Evolutionary conservation across 2,329 filamentous ascomycete genomes (phyloP).

Genomic region (Pyrenochaeta sp.): DNA sequence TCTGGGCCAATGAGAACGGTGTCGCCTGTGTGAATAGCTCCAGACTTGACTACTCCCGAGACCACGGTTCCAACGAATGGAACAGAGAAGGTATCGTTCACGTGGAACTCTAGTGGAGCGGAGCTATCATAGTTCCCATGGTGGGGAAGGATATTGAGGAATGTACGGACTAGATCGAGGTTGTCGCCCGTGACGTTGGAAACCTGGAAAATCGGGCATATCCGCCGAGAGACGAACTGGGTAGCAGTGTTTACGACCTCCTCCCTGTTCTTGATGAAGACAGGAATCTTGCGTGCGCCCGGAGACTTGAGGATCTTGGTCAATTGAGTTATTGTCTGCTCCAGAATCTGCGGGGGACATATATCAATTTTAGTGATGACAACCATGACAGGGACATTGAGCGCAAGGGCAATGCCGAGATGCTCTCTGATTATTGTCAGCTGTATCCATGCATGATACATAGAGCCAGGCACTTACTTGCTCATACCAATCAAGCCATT

Average conservation of each 20-base stretch:
- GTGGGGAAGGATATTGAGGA: slow-evolving; percentile 93
- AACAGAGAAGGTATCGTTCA: slow-evolving; percentile 98
- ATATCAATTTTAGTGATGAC: slow-evolving; percentile 98
- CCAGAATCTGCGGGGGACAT: slow-evolving; percentile 91
- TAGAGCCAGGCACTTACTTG: slow-evolving; percentile 58
- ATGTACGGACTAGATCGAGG: slow-evolving; percentile 87
- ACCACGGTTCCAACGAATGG: slow-evolving; percentile 97
- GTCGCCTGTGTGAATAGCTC: slow-evolving; percentile 90
- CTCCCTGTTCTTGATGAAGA: slow-evolving; percentile 90
- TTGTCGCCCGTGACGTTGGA: slow-evolving; percentile 96
- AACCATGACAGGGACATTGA: slow-evolving; percentile 98
- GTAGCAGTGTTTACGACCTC: slow-evolving; percentile 95
- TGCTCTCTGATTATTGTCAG: slow-evolving; percentile 68
- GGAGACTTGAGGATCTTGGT: slow-evolving; percentile 93
- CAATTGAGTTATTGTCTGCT: slow-evolving; percentile 91
- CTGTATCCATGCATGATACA: neutral
- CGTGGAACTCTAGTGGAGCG: slow-evolving; percentile 87
- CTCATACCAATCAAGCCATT: slow-evolving; percentile 98
- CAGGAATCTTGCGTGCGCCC: slow-evolving; percentile 91
- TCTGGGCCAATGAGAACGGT: slow-evolving; percentile 88
- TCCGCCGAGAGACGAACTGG: slow-evolving; percentile 92
- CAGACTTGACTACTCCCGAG: slow-evolving; percentile 84
- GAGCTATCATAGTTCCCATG: slow-evolving; percentile 90
- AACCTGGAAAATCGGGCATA: slow-evolving; percentile 97
- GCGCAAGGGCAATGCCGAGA: slow-evolving; percentile 87